These are phyloP conservation scores for Nematodospora valgi DNA, from an alignment of 805 yeast genomes.

Conservation along the genomic window DNA sequence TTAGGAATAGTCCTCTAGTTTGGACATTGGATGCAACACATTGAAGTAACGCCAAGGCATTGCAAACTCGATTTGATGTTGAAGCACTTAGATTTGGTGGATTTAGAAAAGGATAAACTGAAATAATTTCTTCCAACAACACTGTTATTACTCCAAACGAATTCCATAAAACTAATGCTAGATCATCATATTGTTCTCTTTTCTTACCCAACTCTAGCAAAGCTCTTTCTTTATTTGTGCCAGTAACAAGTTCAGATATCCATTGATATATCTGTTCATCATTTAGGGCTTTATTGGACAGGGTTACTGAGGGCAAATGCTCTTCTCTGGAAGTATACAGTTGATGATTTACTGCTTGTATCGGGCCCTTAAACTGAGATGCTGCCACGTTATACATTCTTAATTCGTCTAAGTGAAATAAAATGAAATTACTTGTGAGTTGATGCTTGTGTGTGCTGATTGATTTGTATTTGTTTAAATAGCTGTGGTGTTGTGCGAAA, in stretches of 20 bases:
- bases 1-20: constrained; percentile 78
- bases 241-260: constrained; percentile 86
- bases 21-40: constrained; percentile 96
- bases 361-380: too few relatives aligned
- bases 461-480: not conserved
- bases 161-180: constrained; percentile 91
- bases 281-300: constrained; percentile 27
- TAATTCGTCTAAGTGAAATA: too few relatives aligned
- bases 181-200: constrained; percentile 90
- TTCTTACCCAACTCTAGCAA: constrained; percentile 88
- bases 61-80: constrained; percentile 91
- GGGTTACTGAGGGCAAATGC: too few relatives aligned
- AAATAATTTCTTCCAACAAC: constrained; percentile 80
- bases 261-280: constrained; percentile 86
- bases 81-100: constrained; percentile 84
- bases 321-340: too few relatives aligned
- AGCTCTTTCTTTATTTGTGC: constrained; percentile 91
- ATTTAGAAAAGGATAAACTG: constrained; percentile 83
- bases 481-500: not conserved
- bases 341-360: too few relatives aligned
- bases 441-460: not conserved
- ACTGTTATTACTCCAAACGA: constrained; percentile 96
- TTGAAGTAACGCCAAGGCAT: constrained; percentile 89
- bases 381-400: too few relatives aligned
- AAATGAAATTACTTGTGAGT: too few relatives aligned